Base-by-base conservation (phyloP, 164 flowering plant genomes). In the Berberis vulgaris region DNA sequence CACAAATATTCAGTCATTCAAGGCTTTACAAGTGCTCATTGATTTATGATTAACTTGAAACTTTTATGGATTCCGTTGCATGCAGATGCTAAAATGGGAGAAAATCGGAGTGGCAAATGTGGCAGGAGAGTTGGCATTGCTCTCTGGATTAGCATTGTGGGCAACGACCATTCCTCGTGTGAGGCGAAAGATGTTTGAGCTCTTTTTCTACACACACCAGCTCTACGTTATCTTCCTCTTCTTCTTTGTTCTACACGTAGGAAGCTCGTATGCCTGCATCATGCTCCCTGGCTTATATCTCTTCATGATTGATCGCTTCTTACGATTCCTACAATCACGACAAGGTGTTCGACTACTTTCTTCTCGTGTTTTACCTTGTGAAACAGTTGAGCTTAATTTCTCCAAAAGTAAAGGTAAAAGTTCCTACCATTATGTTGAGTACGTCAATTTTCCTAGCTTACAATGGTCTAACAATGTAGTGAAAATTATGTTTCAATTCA, bases 251-350 rank as follows among this genome's bases (percentile, higher is more conserved):
- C 61, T 89, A 38, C 98, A 92, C 57, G 80, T 82, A 5, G 91
- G 95, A 41, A 76, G 84, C 39, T 13, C 73, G n/a, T 86, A 68
- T 44, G 60, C 86, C 54, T 75, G 60, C 80, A 79, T 80, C 10
- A 78, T 83, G 85, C 86, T 92, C 43, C 96, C 96, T 8, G 85
- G 93, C 1, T 75, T 92, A 65, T 89, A 79, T 77, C 95, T 92
- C 76, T 92, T 89, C 80, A 2, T 85, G 57, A 67, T 92, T 41
- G 96, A 92, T 62, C 93, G 96, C 0, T 92, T 60, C 79, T 52
- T 92, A 68, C 74, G 98, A 56, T 84, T 83, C 68, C 65, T 92
- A 43, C 96, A 92, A 71, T 89, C 98, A 1, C 69, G 83, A 8
- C 69, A 60, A 26, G 62, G 67, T 0, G 89, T 82, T 39, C 81